These are phyloP conservation scores for Chlorociboria aeruginascens DNA, from an alignment of 495 filamentous ascomycete genomes.

Conservation along the genomic window DNA sequence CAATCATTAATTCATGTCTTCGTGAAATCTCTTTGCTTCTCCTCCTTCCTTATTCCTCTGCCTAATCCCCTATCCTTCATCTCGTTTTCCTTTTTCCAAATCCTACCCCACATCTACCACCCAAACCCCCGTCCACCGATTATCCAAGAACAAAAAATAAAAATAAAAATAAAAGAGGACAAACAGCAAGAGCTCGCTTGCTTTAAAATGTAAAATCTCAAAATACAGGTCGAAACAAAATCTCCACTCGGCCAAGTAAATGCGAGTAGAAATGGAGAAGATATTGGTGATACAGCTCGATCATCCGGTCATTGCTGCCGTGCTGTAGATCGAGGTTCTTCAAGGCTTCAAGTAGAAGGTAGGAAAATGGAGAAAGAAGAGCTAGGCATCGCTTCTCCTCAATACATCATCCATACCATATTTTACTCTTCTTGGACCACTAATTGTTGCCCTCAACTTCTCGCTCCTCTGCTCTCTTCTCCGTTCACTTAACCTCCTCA, in stretches of 20 bases:
- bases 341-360: not conserved
- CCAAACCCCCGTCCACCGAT: too few species aligned
- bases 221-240: not conserved
- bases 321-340: not conserved
- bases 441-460: conserved; percentile 59
- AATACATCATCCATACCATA: conserved; percentile 42
- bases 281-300: not conserved
- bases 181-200: not conserved
- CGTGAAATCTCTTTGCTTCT: not conserved
- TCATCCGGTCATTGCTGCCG: not conserved
- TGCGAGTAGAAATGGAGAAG: not conserved
- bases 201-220: not conserved
- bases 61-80: not conserved
- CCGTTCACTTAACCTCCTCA: conserved; percentile 40
- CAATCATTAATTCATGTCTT: not conserved
- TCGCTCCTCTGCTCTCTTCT: conserved; percentile 56
- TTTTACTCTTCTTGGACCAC: conserved; percentile 33
- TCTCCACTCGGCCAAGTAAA: not conserved
- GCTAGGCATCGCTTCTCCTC: not conserved
- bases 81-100: not conserved
- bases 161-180: not conserved
- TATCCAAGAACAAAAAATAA: too few species aligned
- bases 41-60: not conserved
- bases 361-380: not conserved
- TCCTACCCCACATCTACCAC: not conserved